Evolutionary conservation across 306 rosid genomes (phyloP), one percentile per base, ranked within the genome.

Genomic region (Inga laurina): DNA sequence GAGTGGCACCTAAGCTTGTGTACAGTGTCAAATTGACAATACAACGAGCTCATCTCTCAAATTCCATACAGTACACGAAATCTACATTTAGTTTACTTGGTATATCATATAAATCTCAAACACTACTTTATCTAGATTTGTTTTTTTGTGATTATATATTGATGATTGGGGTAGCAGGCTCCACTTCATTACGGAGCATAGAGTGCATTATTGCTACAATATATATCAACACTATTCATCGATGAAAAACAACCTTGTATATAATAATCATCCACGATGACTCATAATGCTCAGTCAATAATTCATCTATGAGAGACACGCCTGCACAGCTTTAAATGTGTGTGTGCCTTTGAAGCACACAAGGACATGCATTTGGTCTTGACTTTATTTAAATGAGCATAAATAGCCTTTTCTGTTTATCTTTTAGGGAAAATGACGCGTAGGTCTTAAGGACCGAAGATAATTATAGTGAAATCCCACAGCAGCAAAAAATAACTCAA

Each of bases 141-240:
- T 32, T 32, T 32, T 32, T 32, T 32, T 2, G 34, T 32, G 34
- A 32, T 32, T 32, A 32, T 32, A 54, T 15, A 32, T 32, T 54
- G 61, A 54, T 59, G 7, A 27, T 27, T 64, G 70, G 5, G 43
- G 71, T 74, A 32, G 41, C 24, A 5, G 45, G 46, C 18, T 73
- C 87, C 81, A 52, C 73, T 61, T 48, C 10, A 52, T 41, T 52
- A 56, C 79, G 44, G 61, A 54, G 72, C 72, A 61, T 51, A 62
- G 62, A 30, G 19, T 27, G 67, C 65, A 84, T 75, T 80, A 84
- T 75, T 80, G 65, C 1, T 75, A 19, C 69, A n/a, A 32, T 32
- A 75, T 14, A 16, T 24, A 18, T 27, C 19, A 8, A 45, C 21
- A 62, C 32, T 39, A 71, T 39, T 48, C 57, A 30, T 78, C 79